Evolutionary conservation across 441 rosid genomes (phyloP).

Genomic region (Metrosideros polymorpha): DNA sequence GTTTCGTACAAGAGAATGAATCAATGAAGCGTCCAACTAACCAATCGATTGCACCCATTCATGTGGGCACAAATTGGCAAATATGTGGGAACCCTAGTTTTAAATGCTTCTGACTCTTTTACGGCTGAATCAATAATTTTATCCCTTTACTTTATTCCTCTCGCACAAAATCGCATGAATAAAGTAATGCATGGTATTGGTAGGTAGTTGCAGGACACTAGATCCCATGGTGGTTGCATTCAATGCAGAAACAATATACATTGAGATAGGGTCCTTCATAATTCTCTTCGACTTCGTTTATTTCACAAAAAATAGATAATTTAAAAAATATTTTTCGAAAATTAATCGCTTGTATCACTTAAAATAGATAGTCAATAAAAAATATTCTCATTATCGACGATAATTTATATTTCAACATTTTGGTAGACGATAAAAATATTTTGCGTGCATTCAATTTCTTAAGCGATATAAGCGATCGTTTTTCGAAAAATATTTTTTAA

Average conservation of each 20-base stretch:
- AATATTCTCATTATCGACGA: no score
- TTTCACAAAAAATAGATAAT: no score
- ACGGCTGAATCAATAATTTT: neutral
- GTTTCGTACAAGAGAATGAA: neutral
- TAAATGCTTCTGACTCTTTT: neutral
- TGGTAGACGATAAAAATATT: no score
- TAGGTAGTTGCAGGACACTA: neutral
- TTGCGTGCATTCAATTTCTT: no score
- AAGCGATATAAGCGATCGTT: no score
- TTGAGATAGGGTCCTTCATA: neutral
- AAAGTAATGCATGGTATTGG: neutral
- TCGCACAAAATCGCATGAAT: neutral
- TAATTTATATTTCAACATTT: no score
- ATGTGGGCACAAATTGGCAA: neutral
- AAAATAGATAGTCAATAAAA: no score
- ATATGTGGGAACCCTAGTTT: neutral
- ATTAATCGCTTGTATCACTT: no score
- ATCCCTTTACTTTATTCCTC: neutral
- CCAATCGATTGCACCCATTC: neutral
- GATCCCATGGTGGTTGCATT: neutral
- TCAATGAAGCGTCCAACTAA: neutral
- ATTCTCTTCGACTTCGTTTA: no score
- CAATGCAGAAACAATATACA: neutral
- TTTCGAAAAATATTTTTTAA: no score
- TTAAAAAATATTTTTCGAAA: no score